A percentile compares a stretch with the other conserved stretches of the same genome.
These are phyloP conservation scores for Fusarium succisae DNA, from an alignment of 2,329 filamentous ascomycete genomes.

Conservation along the genomic window DNA sequence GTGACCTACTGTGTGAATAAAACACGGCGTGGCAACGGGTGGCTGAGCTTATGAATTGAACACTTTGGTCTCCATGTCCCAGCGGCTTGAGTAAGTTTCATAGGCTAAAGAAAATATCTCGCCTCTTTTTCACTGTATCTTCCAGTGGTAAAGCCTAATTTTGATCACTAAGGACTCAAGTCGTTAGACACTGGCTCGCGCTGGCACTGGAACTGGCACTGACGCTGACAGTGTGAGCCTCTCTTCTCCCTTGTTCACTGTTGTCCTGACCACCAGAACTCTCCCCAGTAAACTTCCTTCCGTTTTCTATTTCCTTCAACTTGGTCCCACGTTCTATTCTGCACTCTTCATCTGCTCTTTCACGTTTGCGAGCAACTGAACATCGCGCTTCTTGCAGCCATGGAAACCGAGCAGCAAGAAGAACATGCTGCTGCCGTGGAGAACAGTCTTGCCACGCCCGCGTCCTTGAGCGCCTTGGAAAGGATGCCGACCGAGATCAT, in stretches of 20 bases:
- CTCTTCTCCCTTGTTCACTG: background rate
- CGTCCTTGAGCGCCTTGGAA: no score
- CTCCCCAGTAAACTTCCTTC: background rate
- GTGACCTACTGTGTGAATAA: accelerated
- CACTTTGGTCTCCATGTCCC: background rate
- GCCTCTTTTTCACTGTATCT: no score
- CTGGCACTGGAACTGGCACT: background rate
- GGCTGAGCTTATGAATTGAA: background rate
- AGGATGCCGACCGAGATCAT: no score
- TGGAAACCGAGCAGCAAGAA: no score
- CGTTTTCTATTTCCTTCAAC: background rate
- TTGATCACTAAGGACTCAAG: accelerated
- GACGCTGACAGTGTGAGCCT: background rate
- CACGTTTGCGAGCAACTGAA: background rate
- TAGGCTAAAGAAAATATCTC: accelerated
- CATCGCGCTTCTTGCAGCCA: background rate
- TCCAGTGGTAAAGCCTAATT: accelerated
- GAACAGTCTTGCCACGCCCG: no score
- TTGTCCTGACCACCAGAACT: accelerated
- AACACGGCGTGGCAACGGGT: accelerated
- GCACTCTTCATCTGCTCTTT: background rate
- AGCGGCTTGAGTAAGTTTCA: background rate
- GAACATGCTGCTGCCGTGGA: accelerated
- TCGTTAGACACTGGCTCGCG: background rate
- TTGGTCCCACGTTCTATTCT: accelerated